Evolutionary conservation across 352 stramenopile species (phyloP).

Genomic region (Phytophthora melonis): DNA sequence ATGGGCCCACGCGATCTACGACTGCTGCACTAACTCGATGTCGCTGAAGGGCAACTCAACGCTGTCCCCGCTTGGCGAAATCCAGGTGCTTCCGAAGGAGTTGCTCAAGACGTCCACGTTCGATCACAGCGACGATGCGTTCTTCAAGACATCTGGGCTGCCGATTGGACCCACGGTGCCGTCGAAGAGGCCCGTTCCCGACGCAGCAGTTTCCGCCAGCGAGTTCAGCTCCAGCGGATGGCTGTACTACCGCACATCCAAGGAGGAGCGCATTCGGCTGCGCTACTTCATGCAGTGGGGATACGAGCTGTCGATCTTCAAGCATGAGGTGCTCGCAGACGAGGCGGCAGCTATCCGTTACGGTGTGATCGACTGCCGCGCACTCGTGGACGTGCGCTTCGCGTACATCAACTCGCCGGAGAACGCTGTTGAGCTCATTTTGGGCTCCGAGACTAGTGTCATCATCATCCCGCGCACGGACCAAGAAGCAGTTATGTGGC

Average conservation of each 20-base stretch:
- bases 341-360: slow-evolving; percentile 85
- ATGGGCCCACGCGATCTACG: slow-evolving; percentile 83
- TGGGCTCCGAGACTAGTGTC: slow-evolving; percentile 80
- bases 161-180: slow-evolving; percentile 28
- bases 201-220: slow-evolving; percentile 24
- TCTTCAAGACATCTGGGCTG: slow-evolving; percentile 44
- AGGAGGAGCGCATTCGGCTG: slow-evolving; percentile 81
- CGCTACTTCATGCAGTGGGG: slow-evolving; percentile 91
- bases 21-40: slow-evolving; percentile 91
- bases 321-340: slow-evolving; percentile 86
- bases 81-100: slow-evolving; percentile 86
- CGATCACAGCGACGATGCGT: slow-evolving; percentile 53
- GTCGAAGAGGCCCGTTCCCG: slow-evolving; percentile 27
- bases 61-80: slow-evolving; percentile 69
- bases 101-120: slow-evolving; percentile 87
- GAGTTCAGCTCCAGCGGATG: slow-evolving; percentile 83
- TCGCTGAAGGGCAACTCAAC: slow-evolving; percentile 76
- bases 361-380: slow-evolving; percentile 87
- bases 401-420: slow-evolving; percentile 87
- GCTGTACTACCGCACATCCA: slow-evolving; percentile 88
- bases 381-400: slow-evolving; percentile 84
- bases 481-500: slow-evolving; percentile 88
- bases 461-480: slow-evolving; percentile 87
- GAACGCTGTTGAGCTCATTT: slow-evolving; percentile 86
- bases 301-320: slow-evolving; percentile 91